phyloP scores from a whole-genome alignment of 225 moss, liverwort and hornwort species.

The Sphagnum tenellum region DNA sequence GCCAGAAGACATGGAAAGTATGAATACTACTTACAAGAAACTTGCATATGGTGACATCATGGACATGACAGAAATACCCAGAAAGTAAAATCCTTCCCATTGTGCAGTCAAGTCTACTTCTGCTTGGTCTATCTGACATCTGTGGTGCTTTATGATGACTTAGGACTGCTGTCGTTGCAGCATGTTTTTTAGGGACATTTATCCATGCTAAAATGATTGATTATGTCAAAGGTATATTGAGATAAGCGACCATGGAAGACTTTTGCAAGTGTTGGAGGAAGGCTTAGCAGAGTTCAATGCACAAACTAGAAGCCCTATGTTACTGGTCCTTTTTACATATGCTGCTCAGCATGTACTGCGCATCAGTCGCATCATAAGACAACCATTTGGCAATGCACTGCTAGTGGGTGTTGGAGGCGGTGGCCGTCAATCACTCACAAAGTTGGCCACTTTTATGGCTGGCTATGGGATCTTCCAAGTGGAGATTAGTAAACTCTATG shows the following conservation, averaged over 20 bases:
- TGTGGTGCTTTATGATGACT: too few species aligned
- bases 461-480: slow-evolving; percentile 72
- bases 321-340: slow-evolving; percentile 69
- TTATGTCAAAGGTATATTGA: slow-evolving; percentile 50
- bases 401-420: slow-evolving; percentile 81
- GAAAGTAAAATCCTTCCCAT: slow-evolving; percentile 23
- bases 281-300: slow-evolving; percentile 64
- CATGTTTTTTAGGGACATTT: too few species aligned
- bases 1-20: slow-evolving; percentile 27
- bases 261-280: slow-evolving; percentile 50
- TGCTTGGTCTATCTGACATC: too few species aligned
- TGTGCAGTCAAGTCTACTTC: too few species aligned
- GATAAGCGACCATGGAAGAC: slow-evolving; percentile 51
- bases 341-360: slow-evolving; percentile 74
- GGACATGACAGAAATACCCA: slow-evolving; percentile 62
- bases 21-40: slow-evolving; percentile 40
- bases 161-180: too few species aligned
- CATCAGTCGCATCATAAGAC: slow-evolving; percentile 78
- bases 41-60: slow-evolving; percentile 81
- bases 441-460: slow-evolving; percentile 74
- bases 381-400: slow-evolving; percentile 79
- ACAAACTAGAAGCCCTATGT: slow-evolving; percentile 65
- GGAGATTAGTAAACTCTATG: slow-evolving; percentile 68
- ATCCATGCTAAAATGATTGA: background rate
- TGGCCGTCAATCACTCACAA: slow-evolving; percentile 71